Evolutionary conservation across 2,329 filamentous ascomycete genomes (phyloP).

Genomic region (Leptosphaerulina australis): DNA sequence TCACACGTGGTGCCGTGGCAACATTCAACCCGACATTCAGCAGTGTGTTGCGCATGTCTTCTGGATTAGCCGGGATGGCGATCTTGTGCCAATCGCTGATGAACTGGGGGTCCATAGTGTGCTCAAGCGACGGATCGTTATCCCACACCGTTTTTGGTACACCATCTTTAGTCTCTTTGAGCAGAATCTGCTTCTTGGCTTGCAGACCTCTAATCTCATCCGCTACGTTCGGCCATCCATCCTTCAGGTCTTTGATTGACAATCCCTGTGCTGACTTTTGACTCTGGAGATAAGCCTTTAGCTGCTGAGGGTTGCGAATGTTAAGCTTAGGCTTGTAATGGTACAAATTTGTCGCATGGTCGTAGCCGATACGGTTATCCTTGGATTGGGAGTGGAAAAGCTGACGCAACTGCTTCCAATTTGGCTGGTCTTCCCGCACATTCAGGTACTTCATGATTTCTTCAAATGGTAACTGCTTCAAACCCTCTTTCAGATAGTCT

Average conservation of each 20-base stretch:
- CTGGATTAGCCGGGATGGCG: slow-evolving; percentile 71
- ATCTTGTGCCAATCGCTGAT: slow-evolving; percentile 81
- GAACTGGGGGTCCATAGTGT: slow-evolving; percentile 82
- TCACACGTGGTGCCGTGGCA: slow-evolving; percentile 77
- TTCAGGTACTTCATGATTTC: slow-evolving; percentile 84
- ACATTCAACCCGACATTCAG: slow-evolving; percentile 80
- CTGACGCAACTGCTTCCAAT: slow-evolving; percentile 63
- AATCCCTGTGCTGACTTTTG: slow-evolving; percentile 83
- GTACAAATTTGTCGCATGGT: slow-evolving; percentile 71
- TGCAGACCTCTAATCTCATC: slow-evolving; percentile 80
- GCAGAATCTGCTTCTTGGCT: slow-evolving; percentile 76
- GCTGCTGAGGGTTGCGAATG: slow-evolving; percentile 76
- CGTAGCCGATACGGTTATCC: slow-evolving; percentile 65
- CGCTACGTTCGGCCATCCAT: slow-evolving; percentile 90
- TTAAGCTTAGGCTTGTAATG: slow-evolving; percentile 82
- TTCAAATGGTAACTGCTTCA: slow-evolving; percentile 69
- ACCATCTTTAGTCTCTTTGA: slow-evolving; percentile 89
- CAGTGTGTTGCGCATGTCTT: slow-evolving; percentile 78
- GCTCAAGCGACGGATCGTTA: slow-evolving; percentile 78
- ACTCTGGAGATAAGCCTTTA: slow-evolving; percentile 80
- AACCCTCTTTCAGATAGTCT: slow-evolving; percentile 64
- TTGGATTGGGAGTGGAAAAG: slow-evolving; percentile 66
- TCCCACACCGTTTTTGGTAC: slow-evolving; percentile 81
- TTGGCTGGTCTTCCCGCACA: slow-evolving; percentile 66
- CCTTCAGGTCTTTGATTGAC: slow-evolving; percentile 87